Evolutionary conservation across 495 filamentous ascomycete genomes (phyloP).

Genomic region (Penicillium atrosanguineum): DNA sequence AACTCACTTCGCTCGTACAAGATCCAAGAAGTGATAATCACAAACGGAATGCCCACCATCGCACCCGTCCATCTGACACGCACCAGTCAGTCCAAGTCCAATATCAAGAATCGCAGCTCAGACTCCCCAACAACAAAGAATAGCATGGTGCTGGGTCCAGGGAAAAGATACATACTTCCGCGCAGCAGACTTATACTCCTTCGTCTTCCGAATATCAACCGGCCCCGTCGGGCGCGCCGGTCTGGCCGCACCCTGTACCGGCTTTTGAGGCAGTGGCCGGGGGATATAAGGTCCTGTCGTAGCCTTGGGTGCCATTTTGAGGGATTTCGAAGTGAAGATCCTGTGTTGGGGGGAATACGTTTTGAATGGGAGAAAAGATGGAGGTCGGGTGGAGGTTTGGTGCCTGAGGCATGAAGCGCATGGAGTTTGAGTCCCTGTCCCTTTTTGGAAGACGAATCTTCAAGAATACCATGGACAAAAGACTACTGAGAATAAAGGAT

Average conservation of each 20-base stretch:
- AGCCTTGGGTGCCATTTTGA: not conserved
- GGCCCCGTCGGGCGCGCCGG: slow-evolving; percentile 7
- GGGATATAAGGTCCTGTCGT: not conserved
- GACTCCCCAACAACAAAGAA: not conserved
- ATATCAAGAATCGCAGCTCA: not conserved
- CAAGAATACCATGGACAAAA: too few species aligned
- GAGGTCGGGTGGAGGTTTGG: not conserved
- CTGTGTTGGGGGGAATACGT: not conserved
- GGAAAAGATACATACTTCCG: slow-evolving; percentile 16
- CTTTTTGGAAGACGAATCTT: too few species aligned
- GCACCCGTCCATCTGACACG: slow-evolving; percentile 43
- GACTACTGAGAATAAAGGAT: not conserved
- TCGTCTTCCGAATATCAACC: slow-evolving; percentile 27
- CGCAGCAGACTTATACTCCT: slow-evolving; percentile 30
- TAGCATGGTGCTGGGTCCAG: not conserved
- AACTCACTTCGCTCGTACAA: slow-evolving; percentile 27
- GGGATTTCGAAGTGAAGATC: not conserved
- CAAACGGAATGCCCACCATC: slow-evolving; percentile 52
- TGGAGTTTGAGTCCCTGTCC: not conserved
- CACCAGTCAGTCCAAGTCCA: slow-evolving; percentile 2
- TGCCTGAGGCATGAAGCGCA: not conserved
- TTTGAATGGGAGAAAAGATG: not conserved
- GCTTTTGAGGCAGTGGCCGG: not conserved
- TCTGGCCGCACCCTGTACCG: not conserved
- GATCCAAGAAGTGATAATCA: slow-evolving; percentile 39